Conservation (phyloP, 164 flowering plant species). For the Cinnamomum chago region DNA sequence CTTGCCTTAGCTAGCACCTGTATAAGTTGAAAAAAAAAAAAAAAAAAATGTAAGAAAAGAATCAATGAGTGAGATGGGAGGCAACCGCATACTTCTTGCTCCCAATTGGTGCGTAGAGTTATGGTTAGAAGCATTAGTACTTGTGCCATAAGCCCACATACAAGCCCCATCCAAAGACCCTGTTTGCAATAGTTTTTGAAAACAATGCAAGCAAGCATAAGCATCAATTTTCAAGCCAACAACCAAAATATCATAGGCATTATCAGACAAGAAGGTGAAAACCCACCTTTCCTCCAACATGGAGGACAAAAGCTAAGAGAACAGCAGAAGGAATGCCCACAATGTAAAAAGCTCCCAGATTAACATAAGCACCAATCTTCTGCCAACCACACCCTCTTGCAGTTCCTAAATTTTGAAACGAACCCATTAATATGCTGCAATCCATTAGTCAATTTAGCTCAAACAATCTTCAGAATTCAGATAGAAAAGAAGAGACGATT, state of each 20-base stretch:
- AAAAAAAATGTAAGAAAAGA: too few relatives aligned
- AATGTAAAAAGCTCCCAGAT: conserved; percentile 66
- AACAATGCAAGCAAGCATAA: neutral
- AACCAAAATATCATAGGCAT: neutral
- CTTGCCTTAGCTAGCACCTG: too few relatives aligned
- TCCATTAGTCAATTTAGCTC: neutral
- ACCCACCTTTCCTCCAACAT: conserved; percentile 65
- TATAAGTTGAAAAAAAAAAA: too few relatives aligned
- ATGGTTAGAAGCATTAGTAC: conserved; percentile 23
- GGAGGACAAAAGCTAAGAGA: conserved; percentile 53
- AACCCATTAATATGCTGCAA: neutral
- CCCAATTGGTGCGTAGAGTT: conserved; percentile 33
- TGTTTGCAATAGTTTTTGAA: conserved; percentile 3
- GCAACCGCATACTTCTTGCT: conserved; percentile 28
- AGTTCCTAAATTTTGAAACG: conserved; percentile 26
- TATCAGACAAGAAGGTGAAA: neutral
- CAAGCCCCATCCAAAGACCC: conserved; percentile 57
- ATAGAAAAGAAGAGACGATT: neutral
- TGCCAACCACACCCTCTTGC: too few relatives aligned
- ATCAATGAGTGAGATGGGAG: neutral
- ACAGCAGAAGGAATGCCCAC: conserved; percentile 64
- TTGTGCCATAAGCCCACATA: conserved; percentile 39
- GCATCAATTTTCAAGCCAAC: neutral
- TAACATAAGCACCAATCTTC: conserved; percentile 75
- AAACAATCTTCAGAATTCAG: neutral